These are phyloP conservation scores for Chrysoporthe deuterocubensis DNA, from an alignment of 2,329 filamentous ascomycete genomes.

Conservation along the genomic window DNA sequence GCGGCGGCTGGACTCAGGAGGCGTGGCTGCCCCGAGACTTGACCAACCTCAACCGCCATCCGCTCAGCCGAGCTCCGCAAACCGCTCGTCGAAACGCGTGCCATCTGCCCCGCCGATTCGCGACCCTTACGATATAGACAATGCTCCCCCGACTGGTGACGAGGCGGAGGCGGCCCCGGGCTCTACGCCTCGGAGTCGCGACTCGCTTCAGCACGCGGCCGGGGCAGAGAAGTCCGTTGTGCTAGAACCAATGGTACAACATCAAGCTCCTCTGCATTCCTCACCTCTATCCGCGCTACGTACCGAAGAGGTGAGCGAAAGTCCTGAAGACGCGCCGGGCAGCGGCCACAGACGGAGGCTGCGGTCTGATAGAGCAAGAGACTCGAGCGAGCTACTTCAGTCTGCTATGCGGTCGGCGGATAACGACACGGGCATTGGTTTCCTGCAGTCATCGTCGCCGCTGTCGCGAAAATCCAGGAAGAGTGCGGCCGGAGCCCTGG, in stretches of 20 bases:
- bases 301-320: conserved; percentile 55
- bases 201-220: conserved; percentile 28
- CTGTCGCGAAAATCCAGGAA: conserved; percentile 46
- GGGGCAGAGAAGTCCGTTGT: conserved; percentile 1
- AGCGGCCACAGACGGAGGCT: conserved; percentile 55
- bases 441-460: conserved; percentile 47
- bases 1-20: conserved; percentile 40
- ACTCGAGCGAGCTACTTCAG: conserved; percentile 49
- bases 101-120: conserved; percentile 30
- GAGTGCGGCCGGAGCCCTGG: conserved; percentile 37
- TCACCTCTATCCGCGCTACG: conserved; percentile 18
- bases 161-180: conserved; percentile 25
- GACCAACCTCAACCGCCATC: conserved; percentile 8
- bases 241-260: conserved; percentile 2
- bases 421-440: conserved; percentile 35
- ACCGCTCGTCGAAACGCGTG: conserved; percentile 28
- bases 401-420: conserved; percentile 36
- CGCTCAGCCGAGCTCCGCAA: conserved; percentile 11
- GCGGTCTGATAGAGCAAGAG: conserved; percentile 40
- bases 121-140: conserved; percentile 38
- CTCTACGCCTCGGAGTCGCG: conserved; percentile 27
- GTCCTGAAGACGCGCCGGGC: conserved; percentile 58
- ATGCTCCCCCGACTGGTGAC: conserved; percentile 36
- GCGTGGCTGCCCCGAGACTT: conserved; percentile 25
- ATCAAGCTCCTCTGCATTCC: conserved; percentile 2